Conservation (phyloP, 768 basidiomycete species). For the Pleurotus tuoliensis region DNA sequence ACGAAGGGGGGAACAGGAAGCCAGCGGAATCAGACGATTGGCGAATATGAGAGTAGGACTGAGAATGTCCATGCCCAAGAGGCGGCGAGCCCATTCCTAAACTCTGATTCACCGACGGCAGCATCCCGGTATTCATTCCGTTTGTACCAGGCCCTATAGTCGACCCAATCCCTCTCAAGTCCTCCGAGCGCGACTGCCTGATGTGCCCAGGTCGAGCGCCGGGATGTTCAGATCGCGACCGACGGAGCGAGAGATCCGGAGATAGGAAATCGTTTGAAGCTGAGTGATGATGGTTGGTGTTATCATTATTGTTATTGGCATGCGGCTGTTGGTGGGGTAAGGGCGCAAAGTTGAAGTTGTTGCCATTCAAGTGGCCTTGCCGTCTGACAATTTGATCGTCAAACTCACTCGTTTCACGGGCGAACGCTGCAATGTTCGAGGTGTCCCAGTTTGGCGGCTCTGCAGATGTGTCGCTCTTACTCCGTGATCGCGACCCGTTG, state of each 20-base stretch:
- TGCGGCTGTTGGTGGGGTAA: not conserved
- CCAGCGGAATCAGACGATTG: not conserved
- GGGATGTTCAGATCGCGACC: constrained; percentile 22
- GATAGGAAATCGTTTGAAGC: constrained; percentile 21
- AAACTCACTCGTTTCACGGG: not conserved
- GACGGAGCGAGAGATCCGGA: constrained; percentile 22
- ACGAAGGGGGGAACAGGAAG: constrained; percentile 23
- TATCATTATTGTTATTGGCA: constrained; percentile 4
- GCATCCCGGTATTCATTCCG: not conserved
- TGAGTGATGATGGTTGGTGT: not conserved
- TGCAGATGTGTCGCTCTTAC: constrained; percentile 57
- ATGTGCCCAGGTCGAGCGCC: constrained; percentile 18
- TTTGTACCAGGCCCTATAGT: constrained; percentile 16
- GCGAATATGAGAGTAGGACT: constrained; percentile 9
- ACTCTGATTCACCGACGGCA: not conserved
- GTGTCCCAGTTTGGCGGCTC: constrained; percentile 54
- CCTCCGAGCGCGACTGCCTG: constrained; percentile 39
- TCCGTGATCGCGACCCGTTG: constrained; percentile 25
- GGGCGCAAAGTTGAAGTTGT: constrained; percentile 12
- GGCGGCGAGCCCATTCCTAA: not conserved
- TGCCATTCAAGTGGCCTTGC: constrained; percentile 13
- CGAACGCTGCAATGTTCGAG: constrained; percentile 4
- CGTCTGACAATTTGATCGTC: not conserved
- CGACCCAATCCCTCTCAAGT: constrained; percentile 25
- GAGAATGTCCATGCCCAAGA: constrained; percentile 11